These are phyloP conservation scores for Xylaria longipes DNA, from an alignment of 495 filamentous ascomycete genomes.

Conservation along the genomic window DNA sequence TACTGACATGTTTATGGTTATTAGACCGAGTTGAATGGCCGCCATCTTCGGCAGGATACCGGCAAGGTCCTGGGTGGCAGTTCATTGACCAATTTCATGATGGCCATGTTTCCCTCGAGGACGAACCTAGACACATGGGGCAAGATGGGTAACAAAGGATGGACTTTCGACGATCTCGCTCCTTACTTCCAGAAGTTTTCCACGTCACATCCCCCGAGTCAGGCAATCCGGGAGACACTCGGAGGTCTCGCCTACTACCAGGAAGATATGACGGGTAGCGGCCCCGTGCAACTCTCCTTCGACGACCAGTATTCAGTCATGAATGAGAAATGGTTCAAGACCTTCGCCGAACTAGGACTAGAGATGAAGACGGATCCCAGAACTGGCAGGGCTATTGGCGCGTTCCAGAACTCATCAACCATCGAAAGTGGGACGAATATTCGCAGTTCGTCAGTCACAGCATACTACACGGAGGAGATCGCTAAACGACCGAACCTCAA, in stretches of 20 bases:
- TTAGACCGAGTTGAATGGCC: slow-evolving; percentile 43
- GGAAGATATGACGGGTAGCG: slow-evolving; percentile 41
- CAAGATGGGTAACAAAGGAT: slow-evolving; percentile 58
- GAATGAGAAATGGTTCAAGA: slow-evolving; percentile 47
- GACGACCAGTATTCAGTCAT: slow-evolving; percentile 43
- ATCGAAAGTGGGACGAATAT: slow-evolving; percentile 50
- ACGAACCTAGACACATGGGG: slow-evolving; percentile 61
- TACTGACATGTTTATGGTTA: not conserved
- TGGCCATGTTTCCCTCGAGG: slow-evolving; percentile 53
- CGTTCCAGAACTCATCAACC: slow-evolving; percentile 50
- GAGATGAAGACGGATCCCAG: slow-evolving; percentile 46
- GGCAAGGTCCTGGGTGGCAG: slow-evolving; percentile 66
- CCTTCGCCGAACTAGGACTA: slow-evolving; percentile 43
- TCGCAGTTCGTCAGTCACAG: slow-evolving; percentile 46
- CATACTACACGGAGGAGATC: slow-evolving; percentile 46
- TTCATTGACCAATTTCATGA: slow-evolving; percentile 61
- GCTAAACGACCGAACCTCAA: slow-evolving; percentile 51
- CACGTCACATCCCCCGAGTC: slow-evolving; percentile 39
- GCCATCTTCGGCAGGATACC: slow-evolving; percentile 48
- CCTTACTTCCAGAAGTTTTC: slow-evolving; percentile 58
- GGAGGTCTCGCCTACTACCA: slow-evolving; percentile 43
- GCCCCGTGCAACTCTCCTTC: slow-evolving; percentile 51
- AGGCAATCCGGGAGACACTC: slow-evolving; percentile 39
- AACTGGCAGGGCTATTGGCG: slow-evolving; percentile 49
- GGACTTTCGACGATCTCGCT: slow-evolving; percentile 56